Evolutionary conservation across 2,329 filamentous ascomycete species (phyloP), one percentile per base, ranked within the genome.

Genomic region (Spiromastix sp.): DNA sequence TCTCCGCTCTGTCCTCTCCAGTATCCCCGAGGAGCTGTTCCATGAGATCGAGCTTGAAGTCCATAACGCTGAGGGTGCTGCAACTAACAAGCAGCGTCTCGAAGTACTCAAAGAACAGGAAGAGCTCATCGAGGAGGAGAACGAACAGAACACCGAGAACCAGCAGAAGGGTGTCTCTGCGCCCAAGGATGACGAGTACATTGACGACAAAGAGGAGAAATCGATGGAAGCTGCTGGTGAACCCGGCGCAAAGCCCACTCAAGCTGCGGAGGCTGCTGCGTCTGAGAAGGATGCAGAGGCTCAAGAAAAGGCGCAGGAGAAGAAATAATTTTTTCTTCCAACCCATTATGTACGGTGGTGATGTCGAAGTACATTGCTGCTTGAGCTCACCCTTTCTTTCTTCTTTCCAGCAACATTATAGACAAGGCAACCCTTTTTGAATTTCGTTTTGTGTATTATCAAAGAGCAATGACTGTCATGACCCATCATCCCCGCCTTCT

Each of bases 1-100:
- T 1, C 74, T 98, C 32, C 85, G 87, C 41, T 84, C 86, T 37
- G 91, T 98, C 4, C 70, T 98, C 26, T 93, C 85, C 26, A 87
- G 83, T 41, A 96, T 98, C 43, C 91, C 91, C 3, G 91, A 98
- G 62, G 91, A 98, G 61, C 72, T 98, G 26, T 98, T 93, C 83
- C 91, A 98, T 70, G 91, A 98, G 68, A 95, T 98, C 44, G 91
- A 96, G 64, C 81, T 98, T 20, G 91, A 98, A 66, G 86, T 98
- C 7, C 85, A 95, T 71, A 93, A 81, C 42, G 87, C 89, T 32
- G 91, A 98, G 65, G 91, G 91, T 42, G 89, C 87, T 8, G 91
- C 91, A 16, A 98, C 91, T 46, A 98, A 98, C 75, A 95, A 93
- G 73, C 91, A 96, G 70, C 82, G 91, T 58, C 81, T 98, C 27